phyloP scores from a whole-genome alignment of 495 filamentous ascomycete species.

The Penicillium flavigenum region DNA sequence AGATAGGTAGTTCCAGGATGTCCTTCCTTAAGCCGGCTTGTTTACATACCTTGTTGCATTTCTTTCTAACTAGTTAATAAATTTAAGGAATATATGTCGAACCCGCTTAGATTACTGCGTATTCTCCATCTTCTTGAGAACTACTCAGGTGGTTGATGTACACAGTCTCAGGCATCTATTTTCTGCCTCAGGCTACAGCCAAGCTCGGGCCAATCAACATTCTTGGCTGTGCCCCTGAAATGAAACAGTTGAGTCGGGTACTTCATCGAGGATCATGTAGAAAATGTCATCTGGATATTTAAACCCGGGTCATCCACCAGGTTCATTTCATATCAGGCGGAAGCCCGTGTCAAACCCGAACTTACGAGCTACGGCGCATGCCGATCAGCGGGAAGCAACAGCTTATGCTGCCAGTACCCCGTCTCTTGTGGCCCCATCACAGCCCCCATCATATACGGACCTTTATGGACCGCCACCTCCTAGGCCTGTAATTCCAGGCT shows the following conservation, averaged over 20 bases:
- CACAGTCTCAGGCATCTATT: background rate
- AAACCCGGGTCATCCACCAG: slow-evolving; percentile 17
- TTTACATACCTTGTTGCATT: too few species aligned
- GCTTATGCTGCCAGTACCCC: slow-evolving; percentile 16
- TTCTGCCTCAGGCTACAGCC: background rate
- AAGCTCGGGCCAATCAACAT: slow-evolving; percentile 4
- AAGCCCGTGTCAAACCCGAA: slow-evolving; percentile 34
- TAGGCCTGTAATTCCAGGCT: background rate
- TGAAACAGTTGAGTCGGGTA: too few species aligned
- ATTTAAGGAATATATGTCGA: too few species aligned
- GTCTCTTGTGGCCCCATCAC: slow-evolving; percentile 14
- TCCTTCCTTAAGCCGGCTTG: too few species aligned
- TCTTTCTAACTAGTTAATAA: too few species aligned
- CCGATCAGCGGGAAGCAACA: slow-evolving; percentile 12
- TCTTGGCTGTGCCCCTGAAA: slow-evolving; percentile 6
- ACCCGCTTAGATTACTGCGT: too few species aligned
- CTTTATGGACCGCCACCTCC: slow-evolving; percentile 19
- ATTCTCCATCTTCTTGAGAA: too few species aligned
- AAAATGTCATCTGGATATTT: slow-evolving; percentile 21
- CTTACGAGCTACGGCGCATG: slow-evolving; percentile 21
- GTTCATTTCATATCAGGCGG: slow-evolving; percentile 21
- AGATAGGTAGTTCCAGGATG: too few species aligned
- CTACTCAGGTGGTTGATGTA: too few species aligned
- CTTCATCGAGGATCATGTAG: background rate
- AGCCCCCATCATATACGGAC: slow-evolving; percentile 27